Conservation (phyloP, 2,329 filamentous ascomycete genomes). For the Dryadomyces quercus-mongolicae region DNA sequence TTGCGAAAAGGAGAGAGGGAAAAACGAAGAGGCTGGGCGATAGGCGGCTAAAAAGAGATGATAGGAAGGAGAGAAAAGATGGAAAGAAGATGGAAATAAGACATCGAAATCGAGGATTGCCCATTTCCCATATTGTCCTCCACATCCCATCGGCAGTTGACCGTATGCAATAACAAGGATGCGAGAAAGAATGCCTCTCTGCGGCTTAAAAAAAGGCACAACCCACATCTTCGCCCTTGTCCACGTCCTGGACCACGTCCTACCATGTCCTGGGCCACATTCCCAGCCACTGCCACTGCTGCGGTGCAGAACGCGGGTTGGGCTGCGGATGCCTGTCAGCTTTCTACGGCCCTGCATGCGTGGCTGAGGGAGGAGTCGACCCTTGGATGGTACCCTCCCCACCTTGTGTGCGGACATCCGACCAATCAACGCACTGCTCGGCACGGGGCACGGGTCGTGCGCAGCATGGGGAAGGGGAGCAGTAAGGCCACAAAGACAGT, state of each 20-base stretch:
- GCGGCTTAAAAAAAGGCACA: neutral
- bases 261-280: too few relatives aligned
- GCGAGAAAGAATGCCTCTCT: too few relatives aligned
- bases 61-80: neutral
- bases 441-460: neutral
- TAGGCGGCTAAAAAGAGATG: neutral
- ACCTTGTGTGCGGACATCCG: neutral
- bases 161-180: too few relatives aligned
- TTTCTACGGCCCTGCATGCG: neutral
- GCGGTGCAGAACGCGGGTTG: neutral
- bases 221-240: too few relatives aligned
- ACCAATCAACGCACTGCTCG: neutral
- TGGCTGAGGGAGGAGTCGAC: neutral
- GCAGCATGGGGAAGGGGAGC: too few relatives aligned
- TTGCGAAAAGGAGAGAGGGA: neutral
- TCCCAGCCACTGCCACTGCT: neutral
- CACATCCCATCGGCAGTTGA: too few relatives aligned
- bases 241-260: too few relatives aligned
- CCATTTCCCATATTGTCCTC: too few relatives aligned
- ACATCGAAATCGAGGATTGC: neutral
- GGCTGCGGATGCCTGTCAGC: neutral
- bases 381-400: too few relatives aligned
- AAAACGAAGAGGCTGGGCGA: neutral
- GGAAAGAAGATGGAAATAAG: neutral
- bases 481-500: too few relatives aligned